phyloP scores from a whole-genome alignment of 139 green algal genomes.

The Picochlorum sp. region DNA sequence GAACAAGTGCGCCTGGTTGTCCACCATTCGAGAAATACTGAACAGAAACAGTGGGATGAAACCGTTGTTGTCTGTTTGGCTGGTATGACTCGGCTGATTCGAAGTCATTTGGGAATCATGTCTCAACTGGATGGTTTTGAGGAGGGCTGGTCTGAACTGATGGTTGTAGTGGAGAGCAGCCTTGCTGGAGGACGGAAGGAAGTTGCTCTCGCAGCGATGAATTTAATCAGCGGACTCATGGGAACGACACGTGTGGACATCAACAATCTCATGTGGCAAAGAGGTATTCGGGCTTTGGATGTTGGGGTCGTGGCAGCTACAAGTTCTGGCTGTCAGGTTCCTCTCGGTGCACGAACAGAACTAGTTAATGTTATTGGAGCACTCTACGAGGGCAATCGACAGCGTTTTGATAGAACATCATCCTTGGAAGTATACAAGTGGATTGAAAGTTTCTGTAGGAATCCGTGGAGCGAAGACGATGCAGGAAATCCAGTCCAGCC shows the following conservation, averaged over 20 bases:
- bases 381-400: slow-evolving; percentile 30
- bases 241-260: slow-evolving; percentile 13
- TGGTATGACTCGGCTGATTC: slow-evolving; percentile 72
- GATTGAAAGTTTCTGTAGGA: slow-evolving; percentile 55
- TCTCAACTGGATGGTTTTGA: slow-evolving; percentile 46
- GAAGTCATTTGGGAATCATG: slow-evolving; percentile 61
- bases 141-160: slow-evolving; percentile 65
- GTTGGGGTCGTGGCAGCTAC: slow-evolving; percentile 54
- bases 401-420: slow-evolving; percentile 39
- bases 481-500: slow-evolving; percentile 14
- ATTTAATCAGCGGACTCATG: slow-evolving; percentile 44
- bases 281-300: slow-evolving; percentile 43
- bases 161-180: slow-evolving; percentile 57
- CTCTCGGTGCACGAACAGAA: slow-evolving; percentile 50
- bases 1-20: slow-evolving; percentile 59
- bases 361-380: slow-evolving; percentile 45
- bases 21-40: slow-evolving; percentile 89
- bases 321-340: slow-evolving; percentile 37
- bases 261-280: slow-evolving; percentile 44
- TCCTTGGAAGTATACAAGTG: slow-evolving; percentile 43
- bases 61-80: slow-evolving; percentile 77
- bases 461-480: slow-evolving; percentile 57
- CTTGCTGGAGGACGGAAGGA: slow-evolving; percentile 59
- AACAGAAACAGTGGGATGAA: slow-evolving; percentile 94
- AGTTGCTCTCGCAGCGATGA: slow-evolving; percentile 51